A percentile compares a stretch with the other conserved stretches of the same genome.
Evolutionary conservation across 352 stramenopile species (phyloP).

Genomic region (Globisporangium mamillatum): DNA sequence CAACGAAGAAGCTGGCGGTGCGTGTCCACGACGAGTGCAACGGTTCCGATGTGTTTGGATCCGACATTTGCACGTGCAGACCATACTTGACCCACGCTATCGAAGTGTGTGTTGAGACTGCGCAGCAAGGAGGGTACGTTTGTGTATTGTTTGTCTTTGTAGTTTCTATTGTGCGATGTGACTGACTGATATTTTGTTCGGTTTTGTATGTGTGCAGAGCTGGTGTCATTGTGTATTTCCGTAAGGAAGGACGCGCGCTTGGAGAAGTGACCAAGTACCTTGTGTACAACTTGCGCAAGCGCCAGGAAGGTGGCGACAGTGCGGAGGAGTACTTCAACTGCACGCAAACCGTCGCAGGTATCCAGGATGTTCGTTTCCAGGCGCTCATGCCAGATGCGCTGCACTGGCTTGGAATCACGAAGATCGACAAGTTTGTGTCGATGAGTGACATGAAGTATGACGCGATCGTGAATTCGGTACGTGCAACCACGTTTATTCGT

Average conservation of each 20-base stretch:
- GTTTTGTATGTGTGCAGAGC: constrained; percentile 38
- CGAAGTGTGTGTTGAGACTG: constrained; percentile 98
- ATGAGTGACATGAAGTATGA: constrained; percentile 99
- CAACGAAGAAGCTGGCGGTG: constrained; percentile 96
- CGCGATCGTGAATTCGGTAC: constrained; percentile 95
- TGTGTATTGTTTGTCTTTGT: neutral
- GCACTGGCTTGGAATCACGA: constrained; percentile 97
- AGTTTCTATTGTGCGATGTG: neutral
- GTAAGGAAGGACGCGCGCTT: constrained; percentile 97
- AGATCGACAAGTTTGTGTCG: constrained; percentile 93
- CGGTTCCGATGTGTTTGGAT: constrained; percentile 97
- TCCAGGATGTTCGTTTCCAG: constrained; percentile 98
- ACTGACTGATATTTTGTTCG: constrained; percentile 2
- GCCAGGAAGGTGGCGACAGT: constrained; percentile 95
- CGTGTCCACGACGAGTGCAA: constrained; percentile 99
- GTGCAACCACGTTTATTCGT: constrained; percentile 10
- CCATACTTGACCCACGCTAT: constrained; percentile 99
- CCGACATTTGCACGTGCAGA: constrained; percentile 99
- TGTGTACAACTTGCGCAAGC: constrained; percentile 99
- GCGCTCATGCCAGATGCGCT: constrained; percentile 98
- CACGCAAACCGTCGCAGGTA: constrained; percentile 96
- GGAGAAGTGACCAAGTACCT: constrained; percentile 99
- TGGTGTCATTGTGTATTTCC: constrained; percentile 98
- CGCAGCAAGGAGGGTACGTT: constrained; percentile 92
- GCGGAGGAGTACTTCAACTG: constrained; percentile 99